Evolutionary conservation across 1,284 basidiomycete species (phyloP).

Genomic region (Wallemia mellicola): DNA sequence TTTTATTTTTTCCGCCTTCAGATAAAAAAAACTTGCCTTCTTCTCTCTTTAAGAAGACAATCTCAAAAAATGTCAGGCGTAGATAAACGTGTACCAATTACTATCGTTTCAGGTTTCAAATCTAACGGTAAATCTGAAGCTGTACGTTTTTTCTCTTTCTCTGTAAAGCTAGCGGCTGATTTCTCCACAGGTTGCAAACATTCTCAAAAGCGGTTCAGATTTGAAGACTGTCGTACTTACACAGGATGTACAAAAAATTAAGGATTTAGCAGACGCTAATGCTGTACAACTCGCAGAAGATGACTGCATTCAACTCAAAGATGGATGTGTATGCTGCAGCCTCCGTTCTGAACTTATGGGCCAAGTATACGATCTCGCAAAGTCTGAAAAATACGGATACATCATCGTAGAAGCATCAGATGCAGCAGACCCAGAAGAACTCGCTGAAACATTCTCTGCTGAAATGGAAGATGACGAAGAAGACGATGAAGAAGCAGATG

Average conservation of each 20-base stretch:
- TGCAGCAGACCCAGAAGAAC: slow-evolving; percentile 17
- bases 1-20: too few species aligned
- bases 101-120: slow-evolving; percentile 19
- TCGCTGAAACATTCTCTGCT: slow-evolving; percentile 16
- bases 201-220: background rate
- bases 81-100: slow-evolving; percentile 16
- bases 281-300: background rate
- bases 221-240: background rate
- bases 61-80: background rate
- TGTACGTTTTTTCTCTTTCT: background rate
- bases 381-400: slow-evolving; percentile 16
- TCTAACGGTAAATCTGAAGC: slow-evolving; percentile 18
- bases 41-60: background rate
- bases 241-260: background rate
- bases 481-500: background rate
- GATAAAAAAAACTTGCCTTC: too few species aligned
- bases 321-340: slow-evolving; percentile 22
- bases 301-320: slow-evolving; percentile 8
- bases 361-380: slow-evolving; percentile 18
- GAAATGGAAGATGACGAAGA: background rate
- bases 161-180: background rate
- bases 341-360: slow-evolving; percentile 21
- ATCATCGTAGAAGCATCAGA: slow-evolving; percentile 20
- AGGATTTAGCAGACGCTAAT: background rate
- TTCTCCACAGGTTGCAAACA: background rate